Conservation (phyloP, 345 rosid genomes). For the Acer campestre region DNA sequence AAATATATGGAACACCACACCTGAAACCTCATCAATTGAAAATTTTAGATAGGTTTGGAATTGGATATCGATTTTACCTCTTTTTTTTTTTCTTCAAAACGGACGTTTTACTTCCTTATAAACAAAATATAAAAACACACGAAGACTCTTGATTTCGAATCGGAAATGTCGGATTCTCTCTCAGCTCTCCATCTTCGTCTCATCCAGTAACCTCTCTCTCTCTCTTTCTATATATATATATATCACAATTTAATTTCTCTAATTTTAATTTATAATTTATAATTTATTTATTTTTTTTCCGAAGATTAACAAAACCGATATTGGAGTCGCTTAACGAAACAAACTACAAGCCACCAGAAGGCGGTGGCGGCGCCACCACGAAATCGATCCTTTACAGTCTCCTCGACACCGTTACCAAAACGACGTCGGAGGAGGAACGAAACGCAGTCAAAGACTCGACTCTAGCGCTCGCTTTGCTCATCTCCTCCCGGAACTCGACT, state of each 20-base stretch:
- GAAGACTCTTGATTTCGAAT: background rate
- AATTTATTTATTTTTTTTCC: background rate
- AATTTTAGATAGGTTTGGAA: background rate
- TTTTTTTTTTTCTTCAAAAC: background rate
- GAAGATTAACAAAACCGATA: constrained; percentile 52
- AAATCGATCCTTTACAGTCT: constrained; percentile 52
- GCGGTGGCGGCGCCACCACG: constrained; percentile 34
- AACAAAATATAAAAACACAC: too few relatives aligned
- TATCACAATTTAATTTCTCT: background rate
- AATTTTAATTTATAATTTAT: background rate
- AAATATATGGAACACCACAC: too few relatives aligned
- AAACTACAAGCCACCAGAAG: constrained; percentile 48
- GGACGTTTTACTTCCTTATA: background rate
- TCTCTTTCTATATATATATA: background rate
- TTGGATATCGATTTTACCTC: background rate
- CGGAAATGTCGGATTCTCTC: constrained; percentile 39
- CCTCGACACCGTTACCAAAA: constrained; percentile 33
- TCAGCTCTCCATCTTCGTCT: constrained; percentile 47
- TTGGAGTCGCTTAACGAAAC: constrained; percentile 43
- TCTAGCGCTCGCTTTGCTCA: constrained; percentile 71
- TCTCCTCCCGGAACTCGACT: constrained; percentile 52
- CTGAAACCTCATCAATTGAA: too few relatives aligned
- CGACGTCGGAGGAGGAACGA: constrained; percentile 14
- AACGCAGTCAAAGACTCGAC: constrained; percentile 38
- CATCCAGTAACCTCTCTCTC: constrained; percentile 42